These are phyloP conservation scores for Azolla pinnata DNA, from an alignment of 75 land plant genomes.

Conservation along the genomic window DNA sequence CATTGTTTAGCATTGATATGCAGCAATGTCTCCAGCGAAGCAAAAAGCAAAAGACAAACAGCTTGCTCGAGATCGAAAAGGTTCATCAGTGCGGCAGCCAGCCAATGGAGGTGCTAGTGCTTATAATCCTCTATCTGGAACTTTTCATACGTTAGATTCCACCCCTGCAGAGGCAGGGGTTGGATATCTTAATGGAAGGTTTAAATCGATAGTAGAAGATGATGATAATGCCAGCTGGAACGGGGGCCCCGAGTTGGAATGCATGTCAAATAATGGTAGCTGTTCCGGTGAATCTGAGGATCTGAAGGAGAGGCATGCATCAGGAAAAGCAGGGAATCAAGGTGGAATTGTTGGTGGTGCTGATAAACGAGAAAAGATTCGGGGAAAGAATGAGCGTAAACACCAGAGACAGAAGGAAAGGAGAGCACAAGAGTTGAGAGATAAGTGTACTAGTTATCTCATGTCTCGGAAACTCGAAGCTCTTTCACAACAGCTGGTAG, in stretches of 20 bases:
- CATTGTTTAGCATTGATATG: too few relatives aligned
- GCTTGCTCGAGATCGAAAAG: constrained; percentile 34
- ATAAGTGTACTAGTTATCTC: constrained; percentile 57
- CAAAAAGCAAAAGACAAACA: constrained; percentile 34
- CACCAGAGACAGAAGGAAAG: constrained; percentile 90
- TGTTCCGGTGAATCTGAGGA: constrained; percentile 83
- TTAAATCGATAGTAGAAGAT: constrained; percentile 38
- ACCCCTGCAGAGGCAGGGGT: constrained; percentile 15
- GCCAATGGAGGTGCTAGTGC: constrained; percentile 31
- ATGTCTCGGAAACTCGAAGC: constrained; percentile 79
- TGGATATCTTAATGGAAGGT: constrained; percentile 33
- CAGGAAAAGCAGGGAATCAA: constrained; percentile 23
- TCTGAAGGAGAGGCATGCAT: constrained; percentile 17
- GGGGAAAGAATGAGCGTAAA: constrained; percentile 81
- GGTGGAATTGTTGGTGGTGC: constrained; percentile 48
- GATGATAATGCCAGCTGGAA: constrained; percentile 33
- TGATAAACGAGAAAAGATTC: constrained; percentile 76
- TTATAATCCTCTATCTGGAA: constrained; percentile 62
- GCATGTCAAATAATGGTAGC: constrained; percentile 67
- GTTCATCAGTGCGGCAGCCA: constrained; percentile 28
- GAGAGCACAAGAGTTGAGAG: constrained; percentile 77
- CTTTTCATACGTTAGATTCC: constrained; percentile 64
- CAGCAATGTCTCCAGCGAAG: constrained; percentile 63
- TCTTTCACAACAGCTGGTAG: constrained; percentile 68
- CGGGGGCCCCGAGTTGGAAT: constrained; percentile 40